Evolutionary conservation across 345 rosid genomes (phyloP), one percentile per base, ranked within the genome.

Genomic region (Passiflora organensis): DNA sequence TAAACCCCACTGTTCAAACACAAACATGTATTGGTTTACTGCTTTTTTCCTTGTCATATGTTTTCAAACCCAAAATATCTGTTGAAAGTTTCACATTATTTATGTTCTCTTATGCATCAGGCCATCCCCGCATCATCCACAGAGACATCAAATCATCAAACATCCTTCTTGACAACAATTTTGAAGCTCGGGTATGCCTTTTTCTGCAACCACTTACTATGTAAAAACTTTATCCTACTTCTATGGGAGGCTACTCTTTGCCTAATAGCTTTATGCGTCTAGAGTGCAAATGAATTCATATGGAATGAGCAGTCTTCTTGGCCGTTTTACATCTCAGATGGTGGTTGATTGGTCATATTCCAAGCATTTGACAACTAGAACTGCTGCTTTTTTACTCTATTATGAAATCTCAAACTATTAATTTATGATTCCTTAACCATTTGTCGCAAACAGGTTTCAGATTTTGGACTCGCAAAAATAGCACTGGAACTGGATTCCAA

Each of bases 91-190:
- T 32, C 44, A n/a, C 28, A 22, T 42, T 44, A 21, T 55, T 52
- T 43, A 8, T 14, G 36, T 37, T 51, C 13, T 24, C 54, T 6
- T n/a, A 43, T 47, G 16, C 48, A 48, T 69, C 78, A 93, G 99
- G 99, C 54, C 97, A 86, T 78, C 99, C 99, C 34, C 96, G 99
- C 41, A 89, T 93, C 52, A 89, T 93, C 72, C 97, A 93, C 77
- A 78, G 99, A 69, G 99, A 93, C 72, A 86, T 93, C 44, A 93
- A 93, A 79, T 93, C 99, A 22, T 89, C 97, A 6, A 93, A 93
- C 68, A 93, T 93, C 70, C 91, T 93, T 53, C 78, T 93, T 5
- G 97, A 93, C 49, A 69, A 59, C 76, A 86, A 83, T 61, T 93
- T 84, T 59, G 97, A 93, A 59, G 96, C 99, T 36, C 83, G 41